Base-by-base conservation (phyloP, 345 rosid species). In the Pelargonium nanum region DNA sequence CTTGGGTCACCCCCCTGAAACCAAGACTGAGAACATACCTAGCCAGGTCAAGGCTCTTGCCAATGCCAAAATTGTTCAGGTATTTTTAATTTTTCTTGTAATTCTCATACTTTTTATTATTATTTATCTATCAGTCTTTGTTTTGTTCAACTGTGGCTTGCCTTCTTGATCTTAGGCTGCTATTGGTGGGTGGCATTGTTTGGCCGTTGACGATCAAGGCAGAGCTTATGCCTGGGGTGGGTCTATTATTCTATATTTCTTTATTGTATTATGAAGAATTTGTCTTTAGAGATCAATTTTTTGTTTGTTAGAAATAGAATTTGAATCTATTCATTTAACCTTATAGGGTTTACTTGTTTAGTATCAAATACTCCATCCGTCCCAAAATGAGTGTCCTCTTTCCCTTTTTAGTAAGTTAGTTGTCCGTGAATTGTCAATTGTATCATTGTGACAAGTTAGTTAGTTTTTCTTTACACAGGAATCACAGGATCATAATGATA, bases 201-300 rank as follows among this genome's bases (percentile, higher is more conserved):
- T 94, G 81, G 97, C 99, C 72, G 99, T 94, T 25, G 99, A 94
- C 77, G 95, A 94, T 81, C 89, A 94, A 80, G 99, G 97, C 55
- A 81, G 84, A 56, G 86, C 97, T 53, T 94, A 90, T 59, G 96
- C 99, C 52, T 93, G 99, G 99, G 99, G 99, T 90, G 76, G 19
- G 71, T 21, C n/a, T 59, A 22, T 17, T 51, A n/a, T 28, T 26
- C 24, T 24, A 34, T 30, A 20, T 56, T 34, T 54, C 64, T 32
- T 28, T 65, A 21, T 52, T 48, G 4, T 34, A 15, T 34, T 9
- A 40, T 6, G 48, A 9, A 17, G 9, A 15, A 7, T 6, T 40
- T 40, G 15, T 6, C 15, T 40, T 40, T 40, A 12, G 15, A 12
- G 15, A 34, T 40, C 16, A 40, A 3, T 7, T 7, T 40, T 12